Conservation (phyloP, 2,329 filamentous ascomycete species). For the Claviceps cyperi region DNA sequence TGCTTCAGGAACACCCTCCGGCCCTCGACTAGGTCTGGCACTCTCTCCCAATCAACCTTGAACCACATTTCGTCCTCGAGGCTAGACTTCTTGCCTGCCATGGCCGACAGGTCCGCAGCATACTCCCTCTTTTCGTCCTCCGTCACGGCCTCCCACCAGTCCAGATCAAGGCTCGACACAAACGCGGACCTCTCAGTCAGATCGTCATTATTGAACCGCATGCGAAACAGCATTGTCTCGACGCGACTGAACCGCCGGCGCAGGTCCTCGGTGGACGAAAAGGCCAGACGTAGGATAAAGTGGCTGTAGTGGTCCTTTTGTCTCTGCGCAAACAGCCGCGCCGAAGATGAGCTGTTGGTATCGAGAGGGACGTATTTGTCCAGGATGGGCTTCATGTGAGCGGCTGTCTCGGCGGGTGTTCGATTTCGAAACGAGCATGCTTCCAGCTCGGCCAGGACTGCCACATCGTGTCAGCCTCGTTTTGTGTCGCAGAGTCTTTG, state of each 20-base stretch:
- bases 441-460: constrained; percentile 78
- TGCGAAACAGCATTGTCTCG: constrained; percentile 77
- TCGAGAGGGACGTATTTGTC: constrained; percentile 76
- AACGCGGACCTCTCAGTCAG: constrained; percentile 59
- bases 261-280: constrained; percentile 81
- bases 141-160: constrained; percentile 79
- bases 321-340: constrained; percentile 53
- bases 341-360: constrained; percentile 51
- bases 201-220: constrained; percentile 70
- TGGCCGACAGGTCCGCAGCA: constrained; percentile 44
- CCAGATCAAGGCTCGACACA: constrained; percentile 59
- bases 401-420: constrained; percentile 62
- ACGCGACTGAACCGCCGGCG: constrained; percentile 73
- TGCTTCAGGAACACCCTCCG: constrained; percentile 61
- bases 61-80: constrained; percentile 77
- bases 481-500: not conserved
- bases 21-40: constrained; percentile 76
- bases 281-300: constrained; percentile 89
- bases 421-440: constrained; percentile 92
- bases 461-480: constrained; percentile 1
- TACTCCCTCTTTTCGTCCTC: constrained; percentile 63
- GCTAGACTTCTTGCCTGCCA: constrained; percentile 22
- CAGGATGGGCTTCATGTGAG: constrained; percentile 73
- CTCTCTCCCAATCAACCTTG: constrained; percentile 90
- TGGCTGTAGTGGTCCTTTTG: constrained; percentile 97